A percentile compares a stretch with the other conserved stretches of the same genome.
These are phyloP conservation scores for Poa annua DNA, from an alignment of 176 grass and related monocot species.

Conservation along the genomic window DNA sequence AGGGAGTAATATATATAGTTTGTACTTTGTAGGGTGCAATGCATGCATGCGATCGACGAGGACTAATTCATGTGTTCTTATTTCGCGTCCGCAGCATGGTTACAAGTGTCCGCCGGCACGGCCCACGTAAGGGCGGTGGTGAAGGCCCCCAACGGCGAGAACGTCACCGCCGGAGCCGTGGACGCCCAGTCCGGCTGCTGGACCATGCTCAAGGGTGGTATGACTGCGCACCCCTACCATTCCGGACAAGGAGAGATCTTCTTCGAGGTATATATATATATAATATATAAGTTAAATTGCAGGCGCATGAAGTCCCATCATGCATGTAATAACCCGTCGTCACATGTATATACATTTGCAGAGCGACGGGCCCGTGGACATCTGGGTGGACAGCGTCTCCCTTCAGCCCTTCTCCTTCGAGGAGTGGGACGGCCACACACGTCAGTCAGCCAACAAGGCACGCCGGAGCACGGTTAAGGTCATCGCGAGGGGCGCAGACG, in stretches of 20 bases:
- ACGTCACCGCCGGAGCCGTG: slow-evolving; percentile 27
- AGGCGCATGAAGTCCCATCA: background rate
- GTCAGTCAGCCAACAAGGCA: slow-evolving; percentile 18
- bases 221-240: background rate
- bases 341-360: slow-evolving; percentile 14
- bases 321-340: too few species aligned
- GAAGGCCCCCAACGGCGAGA: slow-evolving; percentile 20
- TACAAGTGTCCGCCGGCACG: slow-evolving; percentile 37
- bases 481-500: slow-evolving; percentile 32
- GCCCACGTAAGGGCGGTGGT: slow-evolving; percentile 46
- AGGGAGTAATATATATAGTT: too few species aligned
- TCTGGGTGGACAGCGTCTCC: slow-evolving; percentile 67
- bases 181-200: slow-evolving; percentile 38
- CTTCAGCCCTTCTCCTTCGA: slow-evolving; percentile 64
- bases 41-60: background rate
- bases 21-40: background rate
- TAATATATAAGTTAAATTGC: background rate
- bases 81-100: slow-evolving; percentile 48
- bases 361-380: slow-evolving; percentile 37
- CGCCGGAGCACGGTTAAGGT: slow-evolving; percentile 29
- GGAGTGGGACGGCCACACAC: slow-evolving; percentile 60
- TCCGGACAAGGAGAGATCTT: background rate
- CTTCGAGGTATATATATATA: slow-evolving; percentile 26
- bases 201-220: slow-evolving; percentile 47
- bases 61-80: background rate